A percentile compares a stretch with the other conserved stretches of the same genome.
phyloP scores from a whole-genome alignment of 2,329 filamentous ascomycete genomes.

The Metarhizium brunneum region DNA sequence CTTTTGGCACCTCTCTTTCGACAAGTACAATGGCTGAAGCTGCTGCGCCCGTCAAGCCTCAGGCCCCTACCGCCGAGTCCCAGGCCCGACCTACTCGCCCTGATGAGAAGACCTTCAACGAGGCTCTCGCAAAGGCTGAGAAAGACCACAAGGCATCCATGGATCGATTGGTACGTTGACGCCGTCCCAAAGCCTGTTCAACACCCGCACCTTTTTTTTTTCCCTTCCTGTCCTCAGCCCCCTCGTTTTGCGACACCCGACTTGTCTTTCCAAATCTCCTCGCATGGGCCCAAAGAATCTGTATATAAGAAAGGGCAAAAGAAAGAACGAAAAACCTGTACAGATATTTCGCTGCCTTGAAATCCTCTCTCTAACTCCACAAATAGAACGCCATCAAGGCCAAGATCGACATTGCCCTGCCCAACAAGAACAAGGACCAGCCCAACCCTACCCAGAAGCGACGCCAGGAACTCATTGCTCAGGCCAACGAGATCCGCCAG shows the following conservation, averaged over 20 bases:
- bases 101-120: constrained; percentile 77
- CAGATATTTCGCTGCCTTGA: not conserved
- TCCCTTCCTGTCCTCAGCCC: too few relatives aligned
- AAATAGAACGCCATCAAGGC: constrained; percentile 75
- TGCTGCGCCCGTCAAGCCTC: constrained; percentile 34
- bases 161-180: constrained; percentile 38
- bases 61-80: constrained; percentile 32
- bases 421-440: constrained; percentile 65
- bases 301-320: too few relatives aligned
- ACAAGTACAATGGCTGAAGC: constrained; percentile 35
- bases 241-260: not conserved
- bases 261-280: not conserved
- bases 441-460: constrained; percentile 73
- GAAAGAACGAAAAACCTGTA: too few relatives aligned
- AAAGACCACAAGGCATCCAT: constrained; percentile 76
- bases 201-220: not conserved
- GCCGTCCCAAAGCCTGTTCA: not conserved
- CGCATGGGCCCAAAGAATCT: not conserved
- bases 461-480: constrained; percentile 73
- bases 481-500: constrained; percentile 75
- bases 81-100: constrained; percentile 69
- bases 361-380: constrained; percentile 2
- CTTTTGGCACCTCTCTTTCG: constrained; percentile 3
- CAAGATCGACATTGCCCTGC: constrained; percentile 77
- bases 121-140: constrained; percentile 68